Evolutionary conservation across 1,284 basidiomycete species (phyloP).

Genomic region (Cyathus pygmaeus): DNA sequence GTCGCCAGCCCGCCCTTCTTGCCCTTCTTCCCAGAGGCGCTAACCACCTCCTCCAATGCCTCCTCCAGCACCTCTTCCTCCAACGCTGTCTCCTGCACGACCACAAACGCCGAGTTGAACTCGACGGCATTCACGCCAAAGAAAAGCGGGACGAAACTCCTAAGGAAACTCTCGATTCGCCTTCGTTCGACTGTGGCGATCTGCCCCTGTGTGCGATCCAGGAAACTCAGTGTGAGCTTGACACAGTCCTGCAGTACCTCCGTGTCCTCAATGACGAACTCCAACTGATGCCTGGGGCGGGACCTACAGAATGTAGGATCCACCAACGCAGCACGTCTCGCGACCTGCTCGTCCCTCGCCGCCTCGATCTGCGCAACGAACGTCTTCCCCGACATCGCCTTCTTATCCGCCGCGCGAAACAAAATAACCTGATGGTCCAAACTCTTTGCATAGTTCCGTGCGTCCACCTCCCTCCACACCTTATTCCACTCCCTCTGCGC

Average conservation of each 20-base stretch:
- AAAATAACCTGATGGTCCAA: conserved; percentile 94
- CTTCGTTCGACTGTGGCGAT: conserved; percentile 80
- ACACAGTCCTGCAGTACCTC: conserved; percentile 86
- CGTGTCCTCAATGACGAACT: conserved; percentile 82
- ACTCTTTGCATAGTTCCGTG: conserved; percentile 91
- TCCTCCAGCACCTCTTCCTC: conserved; percentile 56
- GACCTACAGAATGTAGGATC: conserved; percentile 82
- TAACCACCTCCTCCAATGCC: conserved; percentile 37
- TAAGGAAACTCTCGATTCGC: conserved; percentile 86
- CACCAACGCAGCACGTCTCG: conserved; percentile 79
- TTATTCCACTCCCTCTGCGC: conserved; percentile 99
- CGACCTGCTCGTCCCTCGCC: conserved; percentile 86
- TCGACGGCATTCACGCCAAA: conserved; percentile 76
- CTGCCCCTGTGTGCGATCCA: conserved; percentile 87
- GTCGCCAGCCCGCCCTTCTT: conserved; percentile 38
- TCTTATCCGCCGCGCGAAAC: conserved; percentile 95
- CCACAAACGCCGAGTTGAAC: conserved; percentile 76
- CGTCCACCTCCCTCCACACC: conserved; percentile 97
- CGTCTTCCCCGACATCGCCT: conserved; percentile 84
- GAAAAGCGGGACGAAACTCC: conserved; percentile 81
- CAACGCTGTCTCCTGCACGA: conserved; percentile 46
- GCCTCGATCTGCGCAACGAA: conserved; percentile 93
- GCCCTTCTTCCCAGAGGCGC: conserved; percentile 46
- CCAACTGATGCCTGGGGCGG: conserved; percentile 81
- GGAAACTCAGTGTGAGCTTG: conserved; percentile 90